Evolutionary conservation across 1,284 basidiomycete genomes (phyloP), one percentile per base, ranked within the genome.

Genomic region (Leccinum angustisporum): DNA sequence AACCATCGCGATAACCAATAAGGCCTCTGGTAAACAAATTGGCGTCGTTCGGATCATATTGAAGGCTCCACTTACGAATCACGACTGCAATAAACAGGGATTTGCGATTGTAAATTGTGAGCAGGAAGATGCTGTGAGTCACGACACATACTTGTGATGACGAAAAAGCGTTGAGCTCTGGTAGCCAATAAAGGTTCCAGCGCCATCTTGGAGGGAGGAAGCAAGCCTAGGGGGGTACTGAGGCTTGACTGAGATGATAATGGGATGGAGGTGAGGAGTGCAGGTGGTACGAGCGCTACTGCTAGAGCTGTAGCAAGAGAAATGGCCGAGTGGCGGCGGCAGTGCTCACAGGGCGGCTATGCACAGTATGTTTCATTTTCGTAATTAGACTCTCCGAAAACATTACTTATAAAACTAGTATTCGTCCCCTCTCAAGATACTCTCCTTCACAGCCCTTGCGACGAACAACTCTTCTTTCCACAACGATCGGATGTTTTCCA

Each of bases 121-220:
- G 59, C 33, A 52, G 18, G 50, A 36, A 54, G 59, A 61, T 30
- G 21, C 25, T 50, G 55, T 56, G 6, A 21, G n/a, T 25, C 18
- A 38, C 36, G 18, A 46, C 11, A 71, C 83, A 68, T 72, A 88
- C 88, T 84, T 63, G 85, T 90, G 61, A 76, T 73, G 65, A 90
- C 82, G 74, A 90, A 90, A 56, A 82, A 84, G 65, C 79, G 78
- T 69, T 90, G 88, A 33, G 88, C 83, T 63, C 81, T 80, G 36
- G 88, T 88, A 31, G 83, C 83, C 59, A 91, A 76, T 54, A 90
- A 78, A 30, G 83, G 82, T 79, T 88, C 86, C 55, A 85, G 77
- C 60, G 86, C 83, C 89, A 91, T 90, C 68, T 64, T 70, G 56
- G 50, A 68, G 51, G 46, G 51, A 57, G 30, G 36, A 57, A 62